A percentile compares a stretch with the other conserved stretches of the same genome.
Evolutionary conservation across 768 basidiomycete genomes (phyloP).

Genomic region (Hortiboletus campestris): DNA sequence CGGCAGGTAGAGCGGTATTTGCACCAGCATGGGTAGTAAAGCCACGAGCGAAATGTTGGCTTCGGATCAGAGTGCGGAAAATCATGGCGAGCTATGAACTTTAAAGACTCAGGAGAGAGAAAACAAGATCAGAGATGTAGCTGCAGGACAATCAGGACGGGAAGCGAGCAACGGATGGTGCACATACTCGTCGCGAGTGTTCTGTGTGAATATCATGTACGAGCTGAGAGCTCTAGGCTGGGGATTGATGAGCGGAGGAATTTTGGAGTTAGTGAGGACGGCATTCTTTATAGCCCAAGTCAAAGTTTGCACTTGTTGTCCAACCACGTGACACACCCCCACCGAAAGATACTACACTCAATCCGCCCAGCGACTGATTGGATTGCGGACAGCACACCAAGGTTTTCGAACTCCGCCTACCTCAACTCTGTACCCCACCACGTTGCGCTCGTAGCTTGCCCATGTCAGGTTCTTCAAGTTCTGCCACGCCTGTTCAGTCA

Average conservation of each 20-base stretch:
- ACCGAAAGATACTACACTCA: too few relatives aligned
- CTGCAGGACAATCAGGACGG: constrained; percentile 41
- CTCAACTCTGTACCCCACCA: too few relatives aligned
- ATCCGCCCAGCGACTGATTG: too few relatives aligned
- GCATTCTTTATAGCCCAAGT: constrained; percentile 9
- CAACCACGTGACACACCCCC: not conserved
- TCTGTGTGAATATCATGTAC: constrained; percentile 82
- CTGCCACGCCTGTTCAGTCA: too few relatives aligned
- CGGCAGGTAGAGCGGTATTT: constrained; percentile 59
- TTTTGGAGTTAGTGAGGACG: not conserved
- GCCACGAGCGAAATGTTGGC: constrained; percentile 52
- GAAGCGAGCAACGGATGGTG: not conserved
- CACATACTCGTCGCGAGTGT: constrained; percentile 85
- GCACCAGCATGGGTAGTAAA: constrained; percentile 66
- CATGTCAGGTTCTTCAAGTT: too few relatives aligned
- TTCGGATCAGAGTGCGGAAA: constrained; percentile 48
- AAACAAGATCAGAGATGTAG: constrained; percentile 89
- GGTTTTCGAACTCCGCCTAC: too few relatives aligned
- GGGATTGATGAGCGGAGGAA: not conserved
- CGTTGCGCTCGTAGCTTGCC: too few relatives aligned
- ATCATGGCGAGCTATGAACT: constrained; percentile 49
- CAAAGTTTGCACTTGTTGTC: constrained; percentile 22
- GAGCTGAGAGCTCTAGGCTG: constrained; percentile 27
- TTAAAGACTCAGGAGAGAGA: constrained; percentile 56
- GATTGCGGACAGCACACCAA: too few relatives aligned